Evolutionary conservation across 2,329 filamentous ascomycete species (phyloP), one percentile per base, ranked within the genome.

Genomic region (Diaporthe sp.): DNA sequence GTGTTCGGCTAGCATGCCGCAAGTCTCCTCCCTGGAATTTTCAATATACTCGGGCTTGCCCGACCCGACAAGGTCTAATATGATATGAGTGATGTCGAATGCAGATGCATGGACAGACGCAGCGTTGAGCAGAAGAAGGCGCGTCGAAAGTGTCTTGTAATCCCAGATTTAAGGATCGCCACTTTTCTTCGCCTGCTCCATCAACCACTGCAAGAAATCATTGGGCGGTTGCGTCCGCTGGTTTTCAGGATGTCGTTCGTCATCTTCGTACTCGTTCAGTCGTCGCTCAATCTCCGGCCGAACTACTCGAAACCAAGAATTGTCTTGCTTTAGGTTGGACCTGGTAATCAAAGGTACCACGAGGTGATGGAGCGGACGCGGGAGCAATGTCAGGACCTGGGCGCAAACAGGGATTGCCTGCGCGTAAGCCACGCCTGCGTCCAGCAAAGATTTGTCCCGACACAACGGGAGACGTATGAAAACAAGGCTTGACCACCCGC

Each of bases 61-160:
- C 13, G 87, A 83, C n/a, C 22, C 25, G 0, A 86, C 86, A 5
- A 86, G 75, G 77, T 86, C 84, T 77, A 84, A 83, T 22, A 85
- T 42, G 13, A 79, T 77, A 77, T 85, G 84, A 4, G 82, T 83
- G 34, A 84, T 80, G 25, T 82, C 84, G 67, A 84, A 84, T 67
- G 82, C 81, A 22, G 82, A 83, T 1, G 83, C 84, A 72, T 85
- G 83, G 75, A 85, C 83, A 31, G 82, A 82, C 1, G 83, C 83
- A 77, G 84, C 84, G 72, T 73, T 75, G 58, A 75, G 19, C 10
- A 70, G 25, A 12, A 59, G 42, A n/a, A 74, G n/a, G 74, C 75
- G 51, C 57, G 72, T 25, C 9, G 72, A 42, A 34, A 70, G 28
- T 12, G 51, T 69, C 25, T 58, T 53, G 31, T 25, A 25, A 28